These are phyloP conservation scores for Pelargonium cotyledonis DNA, from an alignment of 441 rosid genomes.

Conservation along the genomic window DNA sequence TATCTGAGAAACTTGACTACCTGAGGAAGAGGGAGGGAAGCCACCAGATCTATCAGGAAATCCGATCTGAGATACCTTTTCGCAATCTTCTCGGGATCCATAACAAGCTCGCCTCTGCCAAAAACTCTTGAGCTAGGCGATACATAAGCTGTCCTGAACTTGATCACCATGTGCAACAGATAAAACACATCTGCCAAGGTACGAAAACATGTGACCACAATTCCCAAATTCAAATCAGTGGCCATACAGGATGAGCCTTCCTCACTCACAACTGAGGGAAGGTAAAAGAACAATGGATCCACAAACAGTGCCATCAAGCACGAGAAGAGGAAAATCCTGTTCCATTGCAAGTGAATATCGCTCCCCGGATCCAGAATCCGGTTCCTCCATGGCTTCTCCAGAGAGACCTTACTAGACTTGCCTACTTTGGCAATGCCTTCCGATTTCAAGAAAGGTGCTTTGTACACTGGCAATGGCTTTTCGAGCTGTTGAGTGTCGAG, in stretches of 20 bases:
- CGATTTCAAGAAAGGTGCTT: not conserved
- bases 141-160: constrained; percentile 71
- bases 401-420: not conserved
- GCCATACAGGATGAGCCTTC: constrained; percentile 6
- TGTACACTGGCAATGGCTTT: not conserved
- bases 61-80: constrained; percentile 55
- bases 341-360: constrained; percentile 13
- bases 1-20: constrained; percentile 29
- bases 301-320: constrained; percentile 12
- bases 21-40: constrained; percentile 82
- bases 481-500: not conserved
- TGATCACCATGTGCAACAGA: constrained; percentile 53
- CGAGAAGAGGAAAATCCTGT: constrained; percentile 14
- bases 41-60: constrained; percentile 61
- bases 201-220: constrained; percentile 47
- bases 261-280: not conserved
- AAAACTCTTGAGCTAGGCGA: constrained; percentile 69
- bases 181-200: constrained; percentile 61
- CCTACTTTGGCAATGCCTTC: not conserved
- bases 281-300: constrained; percentile 18
- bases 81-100: constrained; percentile 61
- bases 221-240: not conserved
- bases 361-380: not conserved
- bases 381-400: not conserved
- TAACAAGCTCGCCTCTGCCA: constrained; percentile 85